Evolutionary conservation across 2,329 filamentous ascomycete species (phyloP).

Genomic region (Conoideocrella luteorostrata): DNA sequence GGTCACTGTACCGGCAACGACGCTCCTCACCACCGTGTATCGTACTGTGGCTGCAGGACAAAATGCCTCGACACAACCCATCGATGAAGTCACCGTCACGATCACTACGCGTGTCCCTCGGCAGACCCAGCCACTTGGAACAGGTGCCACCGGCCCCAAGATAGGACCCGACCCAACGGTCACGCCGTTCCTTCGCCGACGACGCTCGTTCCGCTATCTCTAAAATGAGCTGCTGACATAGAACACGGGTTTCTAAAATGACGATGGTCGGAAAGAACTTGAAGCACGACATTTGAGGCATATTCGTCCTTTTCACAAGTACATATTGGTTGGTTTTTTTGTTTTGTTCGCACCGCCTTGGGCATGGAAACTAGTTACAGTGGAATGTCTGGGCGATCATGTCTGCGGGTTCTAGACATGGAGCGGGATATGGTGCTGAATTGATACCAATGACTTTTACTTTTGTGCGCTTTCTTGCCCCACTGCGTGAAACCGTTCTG

Average conservation of each 20-base stretch:
- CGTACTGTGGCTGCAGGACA: constrained; percentile 24
- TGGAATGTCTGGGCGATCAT: neutral
- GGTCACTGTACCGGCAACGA: constrained; percentile 30
- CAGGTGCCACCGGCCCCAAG: no score
- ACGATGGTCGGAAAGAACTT: neutral
- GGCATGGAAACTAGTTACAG: neutral
- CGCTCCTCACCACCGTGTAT: constrained; percentile 30
- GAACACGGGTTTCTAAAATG: no score
- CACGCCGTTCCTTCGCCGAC: neutral
- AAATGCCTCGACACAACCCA: neutral
- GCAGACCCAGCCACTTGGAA: neutral
- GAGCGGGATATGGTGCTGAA: no score
- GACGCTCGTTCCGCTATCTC: neutral
- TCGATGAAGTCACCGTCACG: constrained; percentile 3
- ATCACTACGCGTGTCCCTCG: constrained; percentile 6
- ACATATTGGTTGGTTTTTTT: constrained; percentile 3
- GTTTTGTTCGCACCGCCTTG: neutral
- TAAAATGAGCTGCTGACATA: no score
- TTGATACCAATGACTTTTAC: no score
- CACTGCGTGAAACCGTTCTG: no score
- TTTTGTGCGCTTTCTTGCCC: no score
- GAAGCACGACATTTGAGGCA: neutral
- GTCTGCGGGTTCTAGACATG: neutral
- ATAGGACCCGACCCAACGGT: neutral
- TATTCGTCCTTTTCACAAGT: constrained; percentile 4